phyloP scores from a whole-genome alignment of 495 filamentous ascomycete species.

The Usnea hakonensis region DNA sequence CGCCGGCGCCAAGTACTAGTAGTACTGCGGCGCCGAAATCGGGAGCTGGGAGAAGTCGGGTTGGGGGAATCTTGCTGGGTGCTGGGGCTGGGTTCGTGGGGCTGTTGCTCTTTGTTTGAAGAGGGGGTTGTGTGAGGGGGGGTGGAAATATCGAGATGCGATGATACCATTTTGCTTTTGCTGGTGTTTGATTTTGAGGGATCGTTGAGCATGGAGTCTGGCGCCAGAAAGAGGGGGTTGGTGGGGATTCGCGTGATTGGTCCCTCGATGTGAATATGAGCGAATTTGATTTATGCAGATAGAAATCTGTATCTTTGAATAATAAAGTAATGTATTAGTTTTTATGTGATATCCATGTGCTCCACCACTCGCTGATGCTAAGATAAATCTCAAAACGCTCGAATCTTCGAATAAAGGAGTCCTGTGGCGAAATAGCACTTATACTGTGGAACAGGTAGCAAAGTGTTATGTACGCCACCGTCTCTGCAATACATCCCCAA shows the following conservation, averaged over 20 bases:
- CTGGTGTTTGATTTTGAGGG: not conserved
- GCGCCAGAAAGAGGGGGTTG: not conserved
- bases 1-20: slow-evolving; percentile 5
- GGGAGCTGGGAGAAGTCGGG: not conserved
- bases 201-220: slow-evolving; percentile 3
- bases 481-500: not conserved
- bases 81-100: not conserved
- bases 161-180: slow-evolving; percentile 12
- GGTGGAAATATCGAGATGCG: not conserved
- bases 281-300: not conserved
- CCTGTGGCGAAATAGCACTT: not conserved
- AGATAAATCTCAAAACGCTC: not conserved
- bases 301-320: not conserved
- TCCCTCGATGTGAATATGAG: not conserved
- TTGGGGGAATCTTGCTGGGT: not conserved
- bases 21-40: slow-evolving; percentile 16
- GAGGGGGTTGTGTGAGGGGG: not conserved
- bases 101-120: slow-evolving; percentile 3
- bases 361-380: not conserved
- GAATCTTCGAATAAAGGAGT: not conserved
- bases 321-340: not conserved
- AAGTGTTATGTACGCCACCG: not conserved
- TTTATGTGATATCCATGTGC: not conserved
- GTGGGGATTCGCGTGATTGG: not conserved
- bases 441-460: not conserved